Percentiles rank a stretch among this genome's conserved stretches.
phyloP scores from a whole-genome alignment of 768 basidiomycete species.

The Pleurotus giganteus region DNA sequence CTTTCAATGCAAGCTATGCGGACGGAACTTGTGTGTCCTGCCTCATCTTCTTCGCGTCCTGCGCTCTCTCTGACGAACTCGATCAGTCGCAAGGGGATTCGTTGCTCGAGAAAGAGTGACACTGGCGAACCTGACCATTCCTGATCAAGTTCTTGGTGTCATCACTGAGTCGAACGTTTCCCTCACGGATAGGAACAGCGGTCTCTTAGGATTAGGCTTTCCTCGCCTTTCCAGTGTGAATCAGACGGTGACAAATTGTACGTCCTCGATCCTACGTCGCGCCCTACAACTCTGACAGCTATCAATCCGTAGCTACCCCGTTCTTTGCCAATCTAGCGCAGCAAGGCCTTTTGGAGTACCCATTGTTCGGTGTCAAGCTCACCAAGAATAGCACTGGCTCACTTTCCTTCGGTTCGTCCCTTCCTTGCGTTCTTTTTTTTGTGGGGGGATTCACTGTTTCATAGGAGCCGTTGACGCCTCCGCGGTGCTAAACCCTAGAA shows the following conservation, averaged over 20 bases:
- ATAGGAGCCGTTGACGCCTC: slow-evolving; percentile 78
- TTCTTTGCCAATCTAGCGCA: slow-evolving; percentile 64
- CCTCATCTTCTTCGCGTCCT: background rate
- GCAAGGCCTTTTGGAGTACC: slow-evolving; percentile 66
- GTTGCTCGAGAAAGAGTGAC: slow-evolving; percentile 64
- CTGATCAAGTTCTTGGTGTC: slow-evolving; percentile 71
- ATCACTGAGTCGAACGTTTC: slow-evolving; percentile 62
- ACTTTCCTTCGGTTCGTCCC: slow-evolving; percentile 55
- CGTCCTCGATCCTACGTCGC: slow-evolving; percentile 13
- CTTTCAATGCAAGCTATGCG: slow-evolving; percentile 59
- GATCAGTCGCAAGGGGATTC: slow-evolving; percentile 63
- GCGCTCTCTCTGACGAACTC: background rate
- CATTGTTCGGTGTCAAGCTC: slow-evolving; percentile 72
- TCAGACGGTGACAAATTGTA: slow-evolving; percentile 45
- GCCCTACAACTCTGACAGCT: background rate
- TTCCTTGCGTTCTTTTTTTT: background rate
- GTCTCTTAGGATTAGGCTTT: slow-evolving; percentile 76
- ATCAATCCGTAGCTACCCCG: slow-evolving; percentile 51
- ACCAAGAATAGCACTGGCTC: slow-evolving; percentile 58
- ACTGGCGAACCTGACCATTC: slow-evolving; percentile 57
- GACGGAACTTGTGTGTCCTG: slow-evolving; percentile 62
- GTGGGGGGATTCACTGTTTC: slow-evolving; percentile 7
- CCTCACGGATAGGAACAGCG: slow-evolving; percentile 62
- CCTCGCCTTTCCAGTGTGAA: slow-evolving; percentile 66
- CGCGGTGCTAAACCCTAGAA: slow-evolving; percentile 56